Conservation (phyloP, 805 yeast genomes). For the Pichia phayaonensis region DNA sequence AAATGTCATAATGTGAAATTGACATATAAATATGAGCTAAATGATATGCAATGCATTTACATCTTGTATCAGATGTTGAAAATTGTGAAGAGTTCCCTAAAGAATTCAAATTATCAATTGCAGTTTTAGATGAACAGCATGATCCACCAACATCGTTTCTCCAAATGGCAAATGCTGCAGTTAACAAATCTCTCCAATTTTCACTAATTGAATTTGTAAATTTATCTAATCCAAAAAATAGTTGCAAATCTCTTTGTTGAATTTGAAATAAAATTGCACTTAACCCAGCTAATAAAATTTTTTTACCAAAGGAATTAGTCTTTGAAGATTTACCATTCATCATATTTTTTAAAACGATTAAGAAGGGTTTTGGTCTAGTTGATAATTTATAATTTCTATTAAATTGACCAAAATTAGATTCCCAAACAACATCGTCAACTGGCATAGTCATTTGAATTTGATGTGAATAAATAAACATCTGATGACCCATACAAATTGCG, state of each 20-base stretch:
- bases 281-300: conserved; percentile 59
- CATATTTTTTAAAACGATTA: conserved; percentile 49
- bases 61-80: conserved; percentile 36
- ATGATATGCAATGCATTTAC: conserved; percentile 63
- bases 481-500: conserved; percentile 72
- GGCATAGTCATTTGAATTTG: conserved; percentile 58
- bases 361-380: conserved; percentile 36
- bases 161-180: conserved; percentile 69
- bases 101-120: conserved; percentile 24
- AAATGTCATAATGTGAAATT: conserved; percentile 70
- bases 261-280: conserved; percentile 61
- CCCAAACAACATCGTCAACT: conserved; percentile 57
- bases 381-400: conserved; percentile 18
- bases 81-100: conserved; percentile 26
- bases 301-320: conserved; percentile 55
- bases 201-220: conserved; percentile 25
- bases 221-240: conserved; percentile 38
- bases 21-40: conserved; percentile 66
- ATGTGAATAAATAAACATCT: conserved; percentile 47
- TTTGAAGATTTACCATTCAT: conserved; percentile 43
- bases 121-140: conserved; percentile 30
- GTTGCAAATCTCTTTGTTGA: conserved; percentile 64
- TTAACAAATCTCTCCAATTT: conserved; percentile 65
- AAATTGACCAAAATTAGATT: conserved; percentile 21
- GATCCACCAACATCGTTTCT: conserved; percentile 37